A percentile compares a stretch with the other conserved stretches of the same genome.
These are phyloP conservation scores for Exophiala dermatitidis DNA, from an alignment of 2,329 filamentous ascomycete genomes.

Conservation along the genomic window DNA sequence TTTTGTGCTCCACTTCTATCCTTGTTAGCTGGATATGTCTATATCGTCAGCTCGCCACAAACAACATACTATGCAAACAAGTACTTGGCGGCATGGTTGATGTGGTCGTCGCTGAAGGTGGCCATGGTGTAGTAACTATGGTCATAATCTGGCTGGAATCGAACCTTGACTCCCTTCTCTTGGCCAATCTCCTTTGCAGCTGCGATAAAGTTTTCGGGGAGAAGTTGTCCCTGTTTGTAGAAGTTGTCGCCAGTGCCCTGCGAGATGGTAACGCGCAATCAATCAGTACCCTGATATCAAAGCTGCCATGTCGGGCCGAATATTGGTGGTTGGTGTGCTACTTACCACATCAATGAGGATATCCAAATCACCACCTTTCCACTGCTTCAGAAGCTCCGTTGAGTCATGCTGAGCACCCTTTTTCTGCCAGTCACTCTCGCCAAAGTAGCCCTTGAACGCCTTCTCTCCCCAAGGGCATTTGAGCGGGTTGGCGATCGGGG, in stretches of 20 bases:
- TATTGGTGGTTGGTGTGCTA: constrained; percentile 24
- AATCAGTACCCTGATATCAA: constrained; percentile 2
- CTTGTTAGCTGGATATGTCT: constrained; percentile 19
- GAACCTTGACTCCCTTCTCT: constrained; percentile 61
- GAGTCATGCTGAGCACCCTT: constrained; percentile 88
- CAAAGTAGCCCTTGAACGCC: constrained; percentile 87
- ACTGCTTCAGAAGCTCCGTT: constrained; percentile 75
- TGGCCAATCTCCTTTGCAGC: constrained; percentile 71
- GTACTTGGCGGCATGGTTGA: constrained; percentile 85
- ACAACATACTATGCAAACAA: constrained; percentile 52
- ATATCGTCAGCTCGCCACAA: not conserved
- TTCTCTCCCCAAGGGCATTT: constrained; percentile 92
- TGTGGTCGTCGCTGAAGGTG: constrained; percentile 80
- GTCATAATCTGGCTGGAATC: constrained; percentile 88
- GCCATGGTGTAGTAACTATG: constrained; percentile 98
- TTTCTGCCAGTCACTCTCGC: constrained; percentile 54
- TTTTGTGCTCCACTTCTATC: constrained; percentile 26
- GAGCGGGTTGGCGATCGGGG: constrained; percentile 79
- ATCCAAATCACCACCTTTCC: constrained; percentile 62
- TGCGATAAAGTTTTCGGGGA: constrained; percentile 84
- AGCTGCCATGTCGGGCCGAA: too few relatives aligned
- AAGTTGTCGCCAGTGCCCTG: constrained; percentile 91
- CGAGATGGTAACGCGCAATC: not conserved
- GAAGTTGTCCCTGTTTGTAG: constrained; percentile 85
- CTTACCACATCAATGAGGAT: constrained; percentile 79